Evolutionary conservation across 1,284 basidiomycete genomes (phyloP).

Genomic region (Cryptococcus amylolentus): DNA sequence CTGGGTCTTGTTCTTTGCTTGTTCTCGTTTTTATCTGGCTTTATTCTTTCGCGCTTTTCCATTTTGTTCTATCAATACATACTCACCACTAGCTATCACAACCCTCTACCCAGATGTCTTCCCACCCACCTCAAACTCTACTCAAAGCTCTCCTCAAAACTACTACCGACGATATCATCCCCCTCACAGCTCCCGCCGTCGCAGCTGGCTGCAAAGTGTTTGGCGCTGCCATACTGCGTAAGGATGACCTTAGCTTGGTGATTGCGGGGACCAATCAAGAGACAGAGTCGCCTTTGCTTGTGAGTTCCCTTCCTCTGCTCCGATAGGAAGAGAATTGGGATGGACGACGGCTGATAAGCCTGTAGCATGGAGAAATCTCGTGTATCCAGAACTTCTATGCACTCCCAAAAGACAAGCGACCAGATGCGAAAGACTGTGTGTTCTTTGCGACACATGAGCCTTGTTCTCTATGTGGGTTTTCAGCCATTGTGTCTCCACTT

Average conservation of each 20-base stretch:
- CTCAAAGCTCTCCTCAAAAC: slow-evolving; percentile 21
- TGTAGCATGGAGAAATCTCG: slow-evolving; percentile 32
- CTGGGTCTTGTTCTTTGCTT: no score
- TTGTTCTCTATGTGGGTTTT: slow-evolving; percentile 31
- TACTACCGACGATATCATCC: slow-evolving; percentile 23
- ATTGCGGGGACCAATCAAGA: slow-evolving; percentile 29
- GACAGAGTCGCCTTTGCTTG: slow-evolving; percentile 23
- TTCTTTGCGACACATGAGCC: slow-evolving; percentile 37
- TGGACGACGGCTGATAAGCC: neutral
- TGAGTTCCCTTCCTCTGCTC: slow-evolving; percentile 3
- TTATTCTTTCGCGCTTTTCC: no score
- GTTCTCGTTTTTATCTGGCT: no score
- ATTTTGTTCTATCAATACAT: no score
- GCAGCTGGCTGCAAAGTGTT: slow-evolving; percentile 29
- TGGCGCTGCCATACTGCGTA: slow-evolving; percentile 34
- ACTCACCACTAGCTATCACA: no score
- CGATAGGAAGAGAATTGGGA: neutral
- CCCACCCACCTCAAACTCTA: slow-evolving; percentile 8
- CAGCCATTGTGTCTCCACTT: neutral
- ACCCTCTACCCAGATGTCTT: neutral
- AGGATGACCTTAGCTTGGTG: slow-evolving; percentile 26
- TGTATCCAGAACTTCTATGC: slow-evolving; percentile 31
- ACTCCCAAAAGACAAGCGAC: slow-evolving; percentile 15
- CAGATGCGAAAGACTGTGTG: slow-evolving; percentile 24
- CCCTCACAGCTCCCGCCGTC: slow-evolving; percentile 23